Conservation (phyloP, 2,329 filamentous ascomycete species). For the Fusarium hostae region DNA sequence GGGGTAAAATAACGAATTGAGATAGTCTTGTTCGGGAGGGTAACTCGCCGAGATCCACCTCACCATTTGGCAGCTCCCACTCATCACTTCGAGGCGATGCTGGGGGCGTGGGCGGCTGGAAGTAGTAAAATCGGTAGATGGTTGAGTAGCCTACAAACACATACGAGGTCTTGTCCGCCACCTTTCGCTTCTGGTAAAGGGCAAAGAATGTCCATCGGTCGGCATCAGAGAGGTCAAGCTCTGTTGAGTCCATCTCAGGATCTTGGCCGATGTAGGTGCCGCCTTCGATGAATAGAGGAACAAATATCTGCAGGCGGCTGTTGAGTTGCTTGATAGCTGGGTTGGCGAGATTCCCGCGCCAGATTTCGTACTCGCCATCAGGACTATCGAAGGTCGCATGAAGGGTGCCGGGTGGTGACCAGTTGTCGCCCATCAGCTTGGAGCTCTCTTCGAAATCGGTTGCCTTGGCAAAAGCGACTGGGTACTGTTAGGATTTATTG, state of each 20-base stretch:
- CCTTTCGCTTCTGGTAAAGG: slow-evolving; percentile 74
- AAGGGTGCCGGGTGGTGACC: slow-evolving; percentile 80
- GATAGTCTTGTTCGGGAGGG: slow-evolving; percentile 87
- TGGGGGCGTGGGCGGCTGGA: slow-evolving; percentile 60
- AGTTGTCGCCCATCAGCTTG: slow-evolving; percentile 56
- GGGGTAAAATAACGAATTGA: slow-evolving; percentile 90
- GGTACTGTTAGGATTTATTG: slow-evolving; percentile 17
- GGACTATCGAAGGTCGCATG: slow-evolving; percentile 71
- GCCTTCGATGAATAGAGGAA: slow-evolving; percentile 91
- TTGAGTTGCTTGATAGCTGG: slow-evolving; percentile 76
- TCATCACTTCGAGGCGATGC: slow-evolving; percentile 50
- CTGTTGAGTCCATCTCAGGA: slow-evolving; percentile 63
- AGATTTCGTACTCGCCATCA: slow-evolving; percentile 81
- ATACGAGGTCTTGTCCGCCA: slow-evolving; percentile 68
- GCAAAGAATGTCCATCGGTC: slow-evolving; percentile 94
- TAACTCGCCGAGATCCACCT: slow-evolving; percentile 67
- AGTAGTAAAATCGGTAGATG: slow-evolving; percentile 85
- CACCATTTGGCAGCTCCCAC: slow-evolving; percentile 58
- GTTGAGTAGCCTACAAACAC: slow-evolving; percentile 90
- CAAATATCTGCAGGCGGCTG: slow-evolving; percentile 83
- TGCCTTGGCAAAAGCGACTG: slow-evolving; percentile 74
- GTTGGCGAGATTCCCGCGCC: slow-evolving; percentile 80
- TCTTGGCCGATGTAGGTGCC: slow-evolving; percentile 76
- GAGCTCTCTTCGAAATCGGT: slow-evolving; percentile 71
- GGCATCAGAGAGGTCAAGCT: slow-evolving; percentile 75